Conservation (phyloP, 495 filamentous ascomycete genomes). For the Extremus antarcticus region DNA sequence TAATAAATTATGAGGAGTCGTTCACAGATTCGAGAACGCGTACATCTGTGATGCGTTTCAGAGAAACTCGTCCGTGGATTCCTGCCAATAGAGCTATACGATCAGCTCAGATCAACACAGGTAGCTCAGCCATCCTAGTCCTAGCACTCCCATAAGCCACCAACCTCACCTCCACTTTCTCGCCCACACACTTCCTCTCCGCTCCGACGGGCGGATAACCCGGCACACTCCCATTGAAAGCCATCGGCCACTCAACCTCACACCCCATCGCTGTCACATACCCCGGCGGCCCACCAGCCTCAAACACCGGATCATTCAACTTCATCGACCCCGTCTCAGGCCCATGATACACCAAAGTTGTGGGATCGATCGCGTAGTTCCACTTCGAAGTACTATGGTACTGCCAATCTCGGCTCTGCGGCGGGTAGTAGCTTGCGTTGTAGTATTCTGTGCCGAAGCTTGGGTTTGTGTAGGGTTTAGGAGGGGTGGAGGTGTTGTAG, state of each 20-base stretch:
- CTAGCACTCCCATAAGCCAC: constrained; percentile 49
- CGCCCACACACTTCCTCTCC: constrained; percentile 31
- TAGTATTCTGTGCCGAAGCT: constrained; percentile 10
- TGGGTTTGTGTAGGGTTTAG: constrained; percentile 14
- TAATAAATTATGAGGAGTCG: too few relatives aligned
- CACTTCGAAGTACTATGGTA: constrained; percentile 33
- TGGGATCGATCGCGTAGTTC: constrained; percentile 42
- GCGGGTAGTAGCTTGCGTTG: constrained; percentile 21
- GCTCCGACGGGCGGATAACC: constrained; percentile 34
- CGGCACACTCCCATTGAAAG: constrained; percentile 32
- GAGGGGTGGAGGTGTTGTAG: constrained; percentile 20
- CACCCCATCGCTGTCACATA: constrained; percentile 42
- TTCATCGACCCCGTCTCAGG: constrained; percentile 10
- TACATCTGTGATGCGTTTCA: too few relatives aligned
- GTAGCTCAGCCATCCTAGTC: constrained; percentile 50
- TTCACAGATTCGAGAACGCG: too few relatives aligned
- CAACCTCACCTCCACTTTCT: constrained; percentile 35
- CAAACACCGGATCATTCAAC: constrained; percentile 40
- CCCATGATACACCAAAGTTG: constrained; percentile 28
- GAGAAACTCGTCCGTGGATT: too few relatives aligned
- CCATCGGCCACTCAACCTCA: constrained; percentile 43
- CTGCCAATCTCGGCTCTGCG: constrained; percentile 31
- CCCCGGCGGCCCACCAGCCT: constrained; percentile 37
- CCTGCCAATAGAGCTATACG: too few relatives aligned
- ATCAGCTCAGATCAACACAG: constrained; percentile 22